Base-by-base conservation (phyloP, 306 rosid genomes). In the Leucaena leucocephala region DNA sequence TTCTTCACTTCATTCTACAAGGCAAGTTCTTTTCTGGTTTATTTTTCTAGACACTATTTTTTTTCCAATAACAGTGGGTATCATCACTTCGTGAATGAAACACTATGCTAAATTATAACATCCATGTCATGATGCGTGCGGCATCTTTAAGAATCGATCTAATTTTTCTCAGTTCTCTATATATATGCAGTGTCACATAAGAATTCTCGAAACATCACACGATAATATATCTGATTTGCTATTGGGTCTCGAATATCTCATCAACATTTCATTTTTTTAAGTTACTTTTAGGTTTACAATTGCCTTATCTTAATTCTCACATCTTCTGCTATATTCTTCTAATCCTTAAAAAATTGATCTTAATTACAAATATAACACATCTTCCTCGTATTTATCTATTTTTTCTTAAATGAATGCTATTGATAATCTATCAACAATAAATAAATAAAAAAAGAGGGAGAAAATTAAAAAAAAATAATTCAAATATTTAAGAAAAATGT, bases 191-290 rank as follows among this genome's bases (percentile, higher is more conserved):
- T 83, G 84, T 38, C 99, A 96, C 83, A 93, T 96, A 78, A 94
- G 92, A 67, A 86, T 89, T 17, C 83, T 96, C 40, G 99, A 96
- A 82, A 75, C 87, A 68, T 83, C 93, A 42, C 96, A 83, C 77
- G 99, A 96, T 80, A 96, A 88, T 72, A 84, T 88, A 79, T 67
- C 92, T 75, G 85, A 86, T 33, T 87, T 96, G 89, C 86, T 93
- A 8, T 39, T 86, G 93, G 99, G 99, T 76, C 97, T 96, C 65
- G 98, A 96, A 87, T 96, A 96, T 88, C 93, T 96, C 57, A 90
- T 89, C 72, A 93, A 86, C 90, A 96, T 96, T 73, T 96, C 99
- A 34, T 96, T 74, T 96, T 74, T 96, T 96, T 68, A 96, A 96
- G 99, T 98, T 92, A 83, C 57, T 48, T 19, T 7, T 14, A 12